Evolutionary conservation across 2,329 filamentous ascomycete species (phyloP), one percentile per base, ranked within the genome.

Genomic region (Grosmannia clavigera): DNA sequence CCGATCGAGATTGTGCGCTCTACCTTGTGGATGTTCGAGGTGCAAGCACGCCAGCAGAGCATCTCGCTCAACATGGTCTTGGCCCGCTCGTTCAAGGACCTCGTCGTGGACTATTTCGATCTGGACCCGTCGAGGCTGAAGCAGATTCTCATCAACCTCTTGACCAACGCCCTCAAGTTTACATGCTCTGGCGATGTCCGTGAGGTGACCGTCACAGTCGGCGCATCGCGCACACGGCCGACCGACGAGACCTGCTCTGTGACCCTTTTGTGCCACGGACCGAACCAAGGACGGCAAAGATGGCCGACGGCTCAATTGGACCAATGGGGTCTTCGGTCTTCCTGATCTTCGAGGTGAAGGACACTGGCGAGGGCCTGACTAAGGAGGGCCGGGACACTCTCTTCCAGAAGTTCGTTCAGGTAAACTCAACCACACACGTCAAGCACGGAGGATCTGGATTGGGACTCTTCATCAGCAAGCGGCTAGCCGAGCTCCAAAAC

Each of bases 111-210:
- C 43, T 90, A 83, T 76, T 81, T 91, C 3, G 73, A 78, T 40
- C 71, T 90, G 33, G 89, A 92, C 68, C 85, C 88, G 0, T 87
- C 85, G 19, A 80, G 88, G 29, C 83, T 92, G 57, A 80, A 88
- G 58, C 88, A 92, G 70, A 86, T 92, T 0, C 75, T 92, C 3
- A 90, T 92, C 69, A 92, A 92, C 66, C 77, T 92, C 1, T 81
- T 88, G 10, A 89, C 87, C 9, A 92, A 92, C 66, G 87, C 88
- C 0, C 85, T 92, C 70, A 92, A 92, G 67, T 92, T 92, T 68
- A 92, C 89, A 1, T 83, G 83, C 43, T 78, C 78, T 0, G 81
- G 85, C 22, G 76, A 77, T 19, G 80, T 75, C 14, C 79, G 84
- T 9, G 81, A 81, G 51, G 78, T 83, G 40, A 72, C 72, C 1